Conservation (phyloP, 2,329 filamentous ascomycete genomes). For the Claviceps quebecensis region DNA sequence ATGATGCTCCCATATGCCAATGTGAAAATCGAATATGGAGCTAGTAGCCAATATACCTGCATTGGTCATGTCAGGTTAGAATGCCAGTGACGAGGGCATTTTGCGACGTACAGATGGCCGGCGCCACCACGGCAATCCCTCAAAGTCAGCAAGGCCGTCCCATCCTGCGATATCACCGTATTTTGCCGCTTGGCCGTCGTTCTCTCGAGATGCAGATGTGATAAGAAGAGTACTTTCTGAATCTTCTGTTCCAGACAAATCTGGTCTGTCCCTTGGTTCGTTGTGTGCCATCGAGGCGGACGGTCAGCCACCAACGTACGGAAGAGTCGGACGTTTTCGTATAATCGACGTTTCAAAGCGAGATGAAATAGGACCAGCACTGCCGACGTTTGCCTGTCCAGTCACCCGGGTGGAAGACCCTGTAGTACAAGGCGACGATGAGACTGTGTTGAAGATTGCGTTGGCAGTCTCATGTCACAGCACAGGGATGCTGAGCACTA, state of each 20-base stretch:
- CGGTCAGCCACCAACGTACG: not conserved
- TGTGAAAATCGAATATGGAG: conserved; percentile 67
- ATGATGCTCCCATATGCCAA: conserved; percentile 75
- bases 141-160: conserved; percentile 43
- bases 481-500: not conserved
- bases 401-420: not conserved
- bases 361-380: not conserved
- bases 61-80: conserved; percentile 9
- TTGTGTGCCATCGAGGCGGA: not conserved
- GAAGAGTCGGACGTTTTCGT: not conserved
- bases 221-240: conserved; percentile 6
- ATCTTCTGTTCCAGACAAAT: not conserved
- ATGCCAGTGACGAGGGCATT: conserved; percentile 10
- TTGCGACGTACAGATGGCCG: conserved; percentile 38
- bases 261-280: not conserved
- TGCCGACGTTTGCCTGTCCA: not conserved
- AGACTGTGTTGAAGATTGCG: not conserved
- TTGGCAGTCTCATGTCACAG: conserved; percentile 1
- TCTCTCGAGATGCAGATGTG: not conserved
- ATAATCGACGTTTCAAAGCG: not conserved
- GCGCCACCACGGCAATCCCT: conserved; percentile 46
- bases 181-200: conserved; percentile 1
- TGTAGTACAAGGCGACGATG: not conserved
- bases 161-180: conserved; percentile 20
- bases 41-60: conserved; percentile 71